Conservation (phyloP, 768 basidiomycete species). For the Auriscalpium vulgare region DNA sequence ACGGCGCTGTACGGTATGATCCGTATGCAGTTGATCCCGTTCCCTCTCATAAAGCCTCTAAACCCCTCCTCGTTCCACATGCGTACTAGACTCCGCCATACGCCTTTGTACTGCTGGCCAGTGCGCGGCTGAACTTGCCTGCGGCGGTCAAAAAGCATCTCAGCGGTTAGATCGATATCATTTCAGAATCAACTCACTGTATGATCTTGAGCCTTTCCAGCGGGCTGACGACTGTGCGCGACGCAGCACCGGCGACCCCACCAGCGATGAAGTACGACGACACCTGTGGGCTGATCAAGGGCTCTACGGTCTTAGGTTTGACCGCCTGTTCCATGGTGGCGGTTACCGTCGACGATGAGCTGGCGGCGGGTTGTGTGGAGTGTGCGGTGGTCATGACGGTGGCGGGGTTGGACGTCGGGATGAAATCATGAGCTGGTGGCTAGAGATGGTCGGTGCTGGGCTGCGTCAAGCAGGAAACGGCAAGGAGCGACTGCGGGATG, state of each 20-base stretch:
- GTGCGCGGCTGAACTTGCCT: conserved; percentile 87
- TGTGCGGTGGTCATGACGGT: conserved; percentile 9
- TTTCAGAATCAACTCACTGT: conserved; percentile 48
- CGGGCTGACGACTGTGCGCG: conserved; percentile 87
- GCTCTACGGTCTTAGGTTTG: neutral
- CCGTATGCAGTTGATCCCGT: conserved; percentile 83
- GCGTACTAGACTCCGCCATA: conserved; percentile 73
- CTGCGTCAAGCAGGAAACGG: neutral
- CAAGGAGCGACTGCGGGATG: neutral
- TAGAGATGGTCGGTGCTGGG: neutral
- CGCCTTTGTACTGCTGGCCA: conserved; percentile 69
- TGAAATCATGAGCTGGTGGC: conserved; percentile 9
- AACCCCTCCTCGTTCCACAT: conserved; percentile 96
- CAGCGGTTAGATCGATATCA: neutral
- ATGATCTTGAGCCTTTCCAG: conserved; percentile 95
- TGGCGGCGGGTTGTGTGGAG: conserved; percentile 2
- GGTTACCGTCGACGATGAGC: neutral
- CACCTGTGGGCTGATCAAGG: conserved; percentile 27
- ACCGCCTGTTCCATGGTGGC: neutral
- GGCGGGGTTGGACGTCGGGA: neutral
- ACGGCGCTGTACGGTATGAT: conserved; percentile 91
- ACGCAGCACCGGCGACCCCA: conserved; percentile 54
- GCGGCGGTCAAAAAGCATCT: neutral
- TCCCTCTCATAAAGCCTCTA: conserved; percentile 89
- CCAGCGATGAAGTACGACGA: conserved; percentile 48